phyloP scores from a whole-genome alignment of 2,329 filamentous ascomycete genomes.

The Neurospora sp. region DNA sequence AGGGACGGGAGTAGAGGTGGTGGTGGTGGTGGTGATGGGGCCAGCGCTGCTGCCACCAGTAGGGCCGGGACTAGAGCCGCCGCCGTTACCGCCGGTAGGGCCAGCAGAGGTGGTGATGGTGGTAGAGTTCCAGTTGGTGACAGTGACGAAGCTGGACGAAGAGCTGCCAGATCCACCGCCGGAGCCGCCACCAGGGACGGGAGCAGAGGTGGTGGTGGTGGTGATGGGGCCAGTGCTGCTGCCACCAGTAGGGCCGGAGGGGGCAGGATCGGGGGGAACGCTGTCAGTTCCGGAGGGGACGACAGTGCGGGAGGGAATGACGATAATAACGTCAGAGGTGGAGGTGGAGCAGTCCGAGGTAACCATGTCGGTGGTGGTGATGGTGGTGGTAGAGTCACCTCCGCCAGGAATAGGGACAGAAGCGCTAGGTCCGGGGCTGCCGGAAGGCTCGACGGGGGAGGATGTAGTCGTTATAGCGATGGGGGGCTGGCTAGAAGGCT shows the following conservation, averaged over 20 bases:
- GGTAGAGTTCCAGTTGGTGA: background rate
- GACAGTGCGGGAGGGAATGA: background rate
- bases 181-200: background rate
- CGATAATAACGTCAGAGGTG: background rate
- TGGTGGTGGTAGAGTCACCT: background rate
- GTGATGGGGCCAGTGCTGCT: background rate
- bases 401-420: background rate
- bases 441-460: background rate
- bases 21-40: background rate
- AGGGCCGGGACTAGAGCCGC: background rate
- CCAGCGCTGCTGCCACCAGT: background rate
- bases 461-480: background rate
- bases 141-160: background rate
- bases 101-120: background rate
- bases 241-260: background rate
- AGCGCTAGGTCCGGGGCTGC: background rate
- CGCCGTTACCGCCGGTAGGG: background rate
- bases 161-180: background rate
- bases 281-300: background rate
- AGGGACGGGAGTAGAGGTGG: background rate
- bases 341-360: background rate
- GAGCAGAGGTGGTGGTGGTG: background rate
- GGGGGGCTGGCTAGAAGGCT: background rate
- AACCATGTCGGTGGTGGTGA: background rate
- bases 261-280: background rate